Evolutionary conservation across 139 green algal species (phyloP), one percentile per base, ranked within the genome.

Genomic region (Tetradesmus lagerheimii): DNA sequence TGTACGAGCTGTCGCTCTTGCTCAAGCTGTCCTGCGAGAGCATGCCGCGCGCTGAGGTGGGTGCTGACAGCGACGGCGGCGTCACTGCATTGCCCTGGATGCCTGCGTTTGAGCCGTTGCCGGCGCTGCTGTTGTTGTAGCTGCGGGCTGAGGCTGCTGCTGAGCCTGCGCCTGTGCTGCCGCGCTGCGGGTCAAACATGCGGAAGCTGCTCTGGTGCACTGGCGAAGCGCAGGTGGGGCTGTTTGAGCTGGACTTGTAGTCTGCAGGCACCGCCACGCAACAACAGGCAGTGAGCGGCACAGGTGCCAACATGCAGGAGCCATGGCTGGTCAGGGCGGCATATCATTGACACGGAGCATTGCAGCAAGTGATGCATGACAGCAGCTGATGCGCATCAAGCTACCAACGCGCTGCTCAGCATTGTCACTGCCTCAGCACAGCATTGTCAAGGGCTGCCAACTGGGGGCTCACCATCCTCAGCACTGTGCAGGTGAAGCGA

Each of bases 161-260:
- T 84, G 66, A 85, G 34, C 38, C 64, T 91, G 88, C 9, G 29
- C 57, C 43, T 86, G 80, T 38, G 80, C 43, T 31, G 37, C 41
- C 43, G 29, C 18, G 38, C 45, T 86, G 43, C 80, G 45, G 16
- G 34, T 76, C 34, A 16, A n/a, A 47, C 31, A 38, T 4, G 37
- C 87, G 43, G 78, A 80, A 67, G 87, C 87, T 87, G 78, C 57
- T 67, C 4, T n/a, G 14, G 14, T 29, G 39, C 34, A 31, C 79
- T 39, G 86, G 76, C 27, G 86, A 91, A 64, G 34, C 45, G 38
- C 78, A 91, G 3, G 87, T 75, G 2, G 87, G 87, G 57, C 87
- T 91, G 78, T 76, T 86, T 15, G 43, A 43, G 38, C 34, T 34
- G 71, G 67, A 83, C 12, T 83, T 80, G 38, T 80, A 88, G 38